These are phyloP conservation scores for Eutrema japonicum DNA, from an alignment of 345 rosid genomes.

Conservation along the genomic window DNA sequence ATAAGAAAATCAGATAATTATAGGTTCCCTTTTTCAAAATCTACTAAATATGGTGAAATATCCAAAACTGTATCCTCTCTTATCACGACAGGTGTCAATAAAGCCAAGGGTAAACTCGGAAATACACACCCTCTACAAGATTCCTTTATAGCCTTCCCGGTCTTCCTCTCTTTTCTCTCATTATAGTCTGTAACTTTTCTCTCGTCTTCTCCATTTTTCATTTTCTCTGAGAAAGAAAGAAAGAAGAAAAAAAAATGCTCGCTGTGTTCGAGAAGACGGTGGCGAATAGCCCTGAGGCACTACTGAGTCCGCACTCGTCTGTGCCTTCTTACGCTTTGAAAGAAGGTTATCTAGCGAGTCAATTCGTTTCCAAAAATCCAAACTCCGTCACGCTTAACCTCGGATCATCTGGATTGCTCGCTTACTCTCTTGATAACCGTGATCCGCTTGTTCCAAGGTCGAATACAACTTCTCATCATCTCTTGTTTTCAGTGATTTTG, in stretches of 20 bases:
- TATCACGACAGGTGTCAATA: not conserved
- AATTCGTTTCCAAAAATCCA: constrained; percentile 57
- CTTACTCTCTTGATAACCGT: constrained; percentile 66
- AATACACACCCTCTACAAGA: not conserved
- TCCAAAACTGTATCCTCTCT: constrained; percentile 7
- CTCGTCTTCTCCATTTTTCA: not conserved
- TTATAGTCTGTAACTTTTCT: constrained; percentile 14
- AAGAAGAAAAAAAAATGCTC: constrained; percentile 51
- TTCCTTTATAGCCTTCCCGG: constrained; percentile 42
- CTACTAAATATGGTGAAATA: constrained; percentile 1
- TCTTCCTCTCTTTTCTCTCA: constrained; percentile 24
- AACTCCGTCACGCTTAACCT: constrained; percentile 73
- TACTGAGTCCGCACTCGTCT: constrained; percentile 63
- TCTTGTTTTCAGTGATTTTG: not conserved
- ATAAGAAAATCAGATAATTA: too few species aligned
- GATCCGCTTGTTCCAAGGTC: constrained; percentile 90
- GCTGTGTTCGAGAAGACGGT: constrained; percentile 89
- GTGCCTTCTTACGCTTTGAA: constrained; percentile 59
- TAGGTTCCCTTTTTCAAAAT: not conserved
- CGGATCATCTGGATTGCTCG: constrained; percentile 71
- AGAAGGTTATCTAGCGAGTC: constrained; percentile 61
- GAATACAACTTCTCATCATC: not conserved
- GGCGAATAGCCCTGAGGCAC: constrained; percentile 85
- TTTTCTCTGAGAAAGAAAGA: not conserved
- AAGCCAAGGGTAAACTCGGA: not conserved